Percentiles rank a stretch among this genome's conserved stretches.
Conservation (phyloP, 257 asterid species). For the Petunia axillaris region DNA sequence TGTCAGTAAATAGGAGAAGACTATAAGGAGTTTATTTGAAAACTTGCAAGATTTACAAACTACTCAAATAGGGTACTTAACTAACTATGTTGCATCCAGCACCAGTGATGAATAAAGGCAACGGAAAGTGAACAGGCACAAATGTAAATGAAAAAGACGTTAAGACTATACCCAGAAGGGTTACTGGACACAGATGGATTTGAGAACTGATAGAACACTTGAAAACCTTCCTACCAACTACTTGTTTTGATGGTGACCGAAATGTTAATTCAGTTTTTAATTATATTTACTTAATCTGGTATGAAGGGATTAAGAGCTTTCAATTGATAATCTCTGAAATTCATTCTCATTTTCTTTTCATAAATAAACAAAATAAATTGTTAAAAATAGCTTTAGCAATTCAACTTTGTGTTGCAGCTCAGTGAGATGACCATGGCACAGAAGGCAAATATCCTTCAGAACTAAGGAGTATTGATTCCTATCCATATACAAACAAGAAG, state of each 20-base stretch:
- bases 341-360: neutral
- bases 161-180: neutral
- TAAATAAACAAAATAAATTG: neutral
- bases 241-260: neutral
- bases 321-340: neutral
- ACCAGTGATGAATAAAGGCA: neutral
- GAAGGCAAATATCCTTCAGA: neutral
- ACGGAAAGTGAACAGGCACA: neutral
- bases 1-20: neutral
- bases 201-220: neutral
- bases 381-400: neutral
- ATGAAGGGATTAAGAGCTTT: neutral
- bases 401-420: neutral
- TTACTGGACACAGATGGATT: neutral
- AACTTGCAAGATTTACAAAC: neutral
- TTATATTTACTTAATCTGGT: neutral
- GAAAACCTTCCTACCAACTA: constrained; percentile 7
- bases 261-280: neutral
- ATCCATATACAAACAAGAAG: neutral
- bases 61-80: neutral
- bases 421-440: no score
- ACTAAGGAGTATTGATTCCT: neutral
- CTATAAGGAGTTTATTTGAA: neutral
- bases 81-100: neutral
- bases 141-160: neutral